Conservation (phyloP, 768 basidiomycete genomes). For the Lactarius vividus region DNA sequence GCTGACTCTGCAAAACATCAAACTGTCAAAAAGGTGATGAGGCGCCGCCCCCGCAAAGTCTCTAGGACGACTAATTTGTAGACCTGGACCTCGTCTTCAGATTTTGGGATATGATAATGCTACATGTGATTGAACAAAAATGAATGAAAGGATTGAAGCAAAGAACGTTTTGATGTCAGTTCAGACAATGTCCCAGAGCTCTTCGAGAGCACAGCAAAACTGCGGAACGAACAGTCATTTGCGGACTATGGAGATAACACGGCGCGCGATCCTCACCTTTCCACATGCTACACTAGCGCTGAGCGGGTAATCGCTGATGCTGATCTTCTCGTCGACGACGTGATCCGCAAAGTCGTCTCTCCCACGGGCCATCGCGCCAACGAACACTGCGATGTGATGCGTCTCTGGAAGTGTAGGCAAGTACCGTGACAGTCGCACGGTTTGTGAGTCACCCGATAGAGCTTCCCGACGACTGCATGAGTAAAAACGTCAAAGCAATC, state of each 20-base stretch:
- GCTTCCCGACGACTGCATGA: constrained; percentile 45
- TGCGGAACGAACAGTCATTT: constrained; percentile 33
- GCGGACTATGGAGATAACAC: not conserved
- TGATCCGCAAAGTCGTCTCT: constrained; percentile 96
- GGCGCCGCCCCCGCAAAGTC: not conserved
- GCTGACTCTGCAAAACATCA: constrained; percentile 23
- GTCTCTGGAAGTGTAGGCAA: constrained; percentile 82
- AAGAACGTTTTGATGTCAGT: not conserved
- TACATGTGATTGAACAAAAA: constrained; percentile 8
- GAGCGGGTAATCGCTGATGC: constrained; percentile 90
- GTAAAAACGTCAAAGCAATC: constrained; percentile 3
- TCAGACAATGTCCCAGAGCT: constrained; percentile 91
- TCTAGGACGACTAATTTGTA: not conserved
- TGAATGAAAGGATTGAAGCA: not conserved
- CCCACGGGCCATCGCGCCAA: constrained; percentile 97
- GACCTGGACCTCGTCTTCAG: constrained; percentile 6
- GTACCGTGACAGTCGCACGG: constrained; percentile 76
- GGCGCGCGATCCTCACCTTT: constrained; percentile 61
- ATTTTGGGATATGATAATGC: constrained; percentile 9
- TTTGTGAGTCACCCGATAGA: constrained; percentile 87
- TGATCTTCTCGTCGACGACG: constrained; percentile 93
- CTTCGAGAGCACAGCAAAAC: constrained; percentile 92
- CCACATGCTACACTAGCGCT: constrained; percentile 96
- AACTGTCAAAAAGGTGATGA: not conserved
- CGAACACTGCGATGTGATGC: constrained; percentile 90